Evolutionary conservation across 306 rosid species (phyloP), one percentile per base, ranked within the genome.

Genomic region (Acacia melanoxylon): DNA sequence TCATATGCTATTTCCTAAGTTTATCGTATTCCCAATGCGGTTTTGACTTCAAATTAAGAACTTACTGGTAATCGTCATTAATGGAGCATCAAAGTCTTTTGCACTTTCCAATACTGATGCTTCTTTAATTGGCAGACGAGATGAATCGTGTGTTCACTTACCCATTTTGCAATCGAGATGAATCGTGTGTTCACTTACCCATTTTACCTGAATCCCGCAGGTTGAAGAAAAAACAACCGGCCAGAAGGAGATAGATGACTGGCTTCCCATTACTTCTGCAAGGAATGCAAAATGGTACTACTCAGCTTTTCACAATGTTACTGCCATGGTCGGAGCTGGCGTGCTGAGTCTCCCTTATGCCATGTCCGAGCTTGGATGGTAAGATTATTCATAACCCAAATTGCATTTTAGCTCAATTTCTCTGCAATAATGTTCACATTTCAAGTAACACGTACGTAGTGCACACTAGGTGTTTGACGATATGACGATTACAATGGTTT

Each of bases 251-350:
- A 87, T 94, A 33, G 92, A 91, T 16, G 94, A 91, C 2, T 94
- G 98, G 92, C 98, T 94, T 83, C 97, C 96, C 27, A 91, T 94
- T 56, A 88, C 95, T 14, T 89, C 97, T 0, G 78, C 90, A 40
- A 91, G 98, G 67, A 91, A 89, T 78, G 98, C 91, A 80, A 94
- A 92, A 77, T 94, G 98, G 98, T 94, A 95, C 94, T 89, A 94
- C 86, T 82, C 98, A 3, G 90, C 98, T 49, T 92, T 92, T 80
- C 98, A 92, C 94, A 92, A 94, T 81, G 86, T 94, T 71, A 91
- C 97, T 37, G 94, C 98, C 80, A 94, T 92, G 98, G 96, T 94
- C 72, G 98, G 97, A 24, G 97, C 95, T 37, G 98, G 98, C 56
- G 96, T 94, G 37, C 89, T 92, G 2, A 79, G 97, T 84, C 97